These are phyloP conservation scores for Teratosphaeria epicoccoides DNA, from an alignment of 2,329 filamentous ascomycete species.

Conservation along the genomic window DNA sequence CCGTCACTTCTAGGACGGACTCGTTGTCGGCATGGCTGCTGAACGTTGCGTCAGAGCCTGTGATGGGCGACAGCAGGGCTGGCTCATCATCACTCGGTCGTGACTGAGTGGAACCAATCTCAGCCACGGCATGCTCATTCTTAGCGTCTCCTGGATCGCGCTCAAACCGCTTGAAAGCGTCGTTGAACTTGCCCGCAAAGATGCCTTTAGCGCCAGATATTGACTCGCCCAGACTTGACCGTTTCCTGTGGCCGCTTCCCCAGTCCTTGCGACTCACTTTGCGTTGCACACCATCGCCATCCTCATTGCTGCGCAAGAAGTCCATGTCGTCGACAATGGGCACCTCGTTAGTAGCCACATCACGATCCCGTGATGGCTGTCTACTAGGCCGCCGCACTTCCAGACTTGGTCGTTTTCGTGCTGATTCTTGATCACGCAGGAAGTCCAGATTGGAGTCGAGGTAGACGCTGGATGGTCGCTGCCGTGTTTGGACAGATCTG, in stretches of 20 bases:
- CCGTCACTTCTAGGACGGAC: constrained; percentile 51
- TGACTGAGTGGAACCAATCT: not conserved
- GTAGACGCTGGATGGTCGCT: constrained; percentile 71
- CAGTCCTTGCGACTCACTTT: constrained; percentile 45
- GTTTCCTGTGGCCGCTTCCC: constrained; percentile 52
- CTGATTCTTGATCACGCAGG: constrained; percentile 60
- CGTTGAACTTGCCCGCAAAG: constrained; percentile 79
- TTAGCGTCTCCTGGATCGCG: constrained; percentile 4
- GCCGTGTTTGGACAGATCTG: constrained; percentile 54
- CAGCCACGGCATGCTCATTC: not conserved
- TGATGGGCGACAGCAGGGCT: constrained; percentile 54
- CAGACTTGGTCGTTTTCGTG: not conserved
- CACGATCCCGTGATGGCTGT: constrained; percentile 20
- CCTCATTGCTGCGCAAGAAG: constrained; percentile 67
- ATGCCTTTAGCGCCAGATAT: constrained; percentile 56
- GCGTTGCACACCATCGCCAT: constrained; percentile 40
- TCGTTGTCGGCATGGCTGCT: constrained; percentile 46
- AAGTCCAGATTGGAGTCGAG: constrained; percentile 75
- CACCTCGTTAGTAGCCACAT: constrained; percentile 43
- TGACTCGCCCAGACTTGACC: constrained; percentile 55
- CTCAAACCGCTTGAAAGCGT: constrained; percentile 89
- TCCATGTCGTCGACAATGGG: constrained; percentile 72
- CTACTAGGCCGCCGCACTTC: constrained; percentile 18
- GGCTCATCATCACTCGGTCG: constrained; percentile 13
- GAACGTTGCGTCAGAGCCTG: constrained; percentile 54